Evolutionary conservation across 306 rosid genomes (phyloP).

Genomic region (Herpetospermum pedunculosum): DNA sequence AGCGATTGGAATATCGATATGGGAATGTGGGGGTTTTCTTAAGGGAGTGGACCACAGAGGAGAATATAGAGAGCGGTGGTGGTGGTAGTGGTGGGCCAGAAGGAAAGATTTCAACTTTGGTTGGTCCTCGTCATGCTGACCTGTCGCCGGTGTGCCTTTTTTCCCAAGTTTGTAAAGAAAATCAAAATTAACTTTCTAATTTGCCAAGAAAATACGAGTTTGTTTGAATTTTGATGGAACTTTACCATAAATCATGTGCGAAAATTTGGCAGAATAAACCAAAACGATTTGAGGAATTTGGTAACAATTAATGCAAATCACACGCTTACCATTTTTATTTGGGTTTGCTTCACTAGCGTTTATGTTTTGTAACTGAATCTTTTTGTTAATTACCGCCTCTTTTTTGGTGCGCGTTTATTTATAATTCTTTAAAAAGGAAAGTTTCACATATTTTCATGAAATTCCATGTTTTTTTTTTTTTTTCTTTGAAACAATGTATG

Average conservation of each 20-base stretch:
- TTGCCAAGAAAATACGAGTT: neutral
- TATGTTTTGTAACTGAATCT: neutral
- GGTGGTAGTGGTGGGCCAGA: conserved; percentile 14
- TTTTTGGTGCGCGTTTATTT: neutral
- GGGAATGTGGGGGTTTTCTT: neutral
- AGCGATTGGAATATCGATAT: neutral
- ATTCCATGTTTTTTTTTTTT: too few relatives aligned
- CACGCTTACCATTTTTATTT: neutral
- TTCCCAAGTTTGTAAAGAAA: neutral
- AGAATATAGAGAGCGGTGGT: neutral
- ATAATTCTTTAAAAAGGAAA: neutral
- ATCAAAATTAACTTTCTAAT: neutral
- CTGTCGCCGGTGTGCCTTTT: conserved; percentile 17
- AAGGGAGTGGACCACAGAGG: neutral
- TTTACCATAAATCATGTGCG: too few relatives aligned
- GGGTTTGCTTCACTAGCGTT: neutral
- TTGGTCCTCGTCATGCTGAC: conserved; percentile 55
- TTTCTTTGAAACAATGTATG: too few relatives aligned
- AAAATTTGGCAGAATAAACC: neutral
- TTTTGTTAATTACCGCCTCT: neutral
- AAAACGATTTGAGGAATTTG: neutral
- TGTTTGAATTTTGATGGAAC: too few relatives aligned
- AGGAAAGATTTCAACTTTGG: conserved; percentile 11
- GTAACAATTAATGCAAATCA: neutral
- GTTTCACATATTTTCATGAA: too few relatives aligned